Conservation (phyloP, 1,284 basidiomycete species). For the Rhodotorula sp. region DNA sequence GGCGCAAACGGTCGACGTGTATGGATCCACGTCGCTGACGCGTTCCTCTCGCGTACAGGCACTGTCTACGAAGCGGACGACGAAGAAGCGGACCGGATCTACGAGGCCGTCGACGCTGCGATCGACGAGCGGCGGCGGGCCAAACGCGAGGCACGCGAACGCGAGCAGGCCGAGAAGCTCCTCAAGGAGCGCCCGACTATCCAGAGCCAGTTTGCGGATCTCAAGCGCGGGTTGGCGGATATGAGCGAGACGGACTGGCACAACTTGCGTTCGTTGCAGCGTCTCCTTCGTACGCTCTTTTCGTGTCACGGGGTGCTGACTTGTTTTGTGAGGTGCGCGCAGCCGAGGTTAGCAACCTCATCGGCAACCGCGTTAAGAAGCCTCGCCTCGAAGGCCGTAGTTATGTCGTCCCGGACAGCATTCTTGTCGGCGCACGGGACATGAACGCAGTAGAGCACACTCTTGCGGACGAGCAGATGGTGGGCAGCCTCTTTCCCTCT, state of each 20-base stretch:
- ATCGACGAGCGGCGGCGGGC: conserved; percentile 84
- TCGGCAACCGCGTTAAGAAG: conserved; percentile 83
- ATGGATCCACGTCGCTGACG: neutral
- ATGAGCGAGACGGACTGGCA: conserved; percentile 95
- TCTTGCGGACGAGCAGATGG: conserved; percentile 69
- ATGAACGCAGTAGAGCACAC: conserved; percentile 70
- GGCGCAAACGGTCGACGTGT: too few relatives aligned
- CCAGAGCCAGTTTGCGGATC: conserved; percentile 88
- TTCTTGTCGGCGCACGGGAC: conserved; percentile 59
- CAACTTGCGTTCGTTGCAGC: conserved; percentile 49
- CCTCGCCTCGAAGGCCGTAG: conserved; percentile 59
- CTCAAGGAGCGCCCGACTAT: conserved; percentile 83
- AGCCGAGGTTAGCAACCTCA: conserved; percentile 97
- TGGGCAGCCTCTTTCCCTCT: conserved; percentile 50
- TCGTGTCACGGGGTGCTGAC: neutral
- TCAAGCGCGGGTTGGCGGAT: conserved; percentile 82
- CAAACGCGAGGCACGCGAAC: conserved; percentile 79
- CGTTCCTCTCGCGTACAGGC: conserved; percentile 48
- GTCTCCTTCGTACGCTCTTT: neutral
- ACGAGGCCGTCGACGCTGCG: conserved; percentile 81
- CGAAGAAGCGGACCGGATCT: conserved; percentile 94
- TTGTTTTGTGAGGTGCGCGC: conserved; percentile 41
- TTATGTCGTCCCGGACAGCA: conserved; percentile 89
- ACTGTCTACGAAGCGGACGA: conserved; percentile 96
- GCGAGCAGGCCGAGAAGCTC: conserved; percentile 67